Percentiles rank a stretch among this genome's conserved stretches.
phyloP scores from a whole-genome alignment of 2,329 filamentous ascomycete genomes.

The Niveomyces coronatus region DNA sequence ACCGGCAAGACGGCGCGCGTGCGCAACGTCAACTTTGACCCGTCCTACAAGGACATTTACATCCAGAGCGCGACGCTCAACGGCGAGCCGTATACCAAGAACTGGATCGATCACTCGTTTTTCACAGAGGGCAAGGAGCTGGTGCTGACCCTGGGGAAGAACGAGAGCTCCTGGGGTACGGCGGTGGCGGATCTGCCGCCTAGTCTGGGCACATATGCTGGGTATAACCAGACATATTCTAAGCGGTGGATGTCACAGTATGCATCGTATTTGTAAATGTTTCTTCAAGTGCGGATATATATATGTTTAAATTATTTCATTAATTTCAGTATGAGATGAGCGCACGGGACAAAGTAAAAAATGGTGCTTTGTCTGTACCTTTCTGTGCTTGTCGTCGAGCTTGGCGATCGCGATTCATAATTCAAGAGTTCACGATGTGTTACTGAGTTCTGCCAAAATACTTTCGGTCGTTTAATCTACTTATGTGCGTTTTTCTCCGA shows the following conservation, averaged over 20 bases:
- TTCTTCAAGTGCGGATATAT: not conserved
- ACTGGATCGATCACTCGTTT: slow-evolving; percentile 59
- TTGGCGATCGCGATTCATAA: no score
- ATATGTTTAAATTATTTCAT: no score
- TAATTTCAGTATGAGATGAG: no score
- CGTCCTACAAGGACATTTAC: slow-evolving; percentile 46
- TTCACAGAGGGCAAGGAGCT: slow-evolving; percentile 54
- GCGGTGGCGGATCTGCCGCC: slow-evolving; percentile 50
- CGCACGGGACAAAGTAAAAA: no score
- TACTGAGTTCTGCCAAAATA: no score
- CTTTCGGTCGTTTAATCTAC: no score
- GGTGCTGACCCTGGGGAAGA: slow-evolving; percentile 48
- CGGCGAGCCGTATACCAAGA: slow-evolving; percentile 49
- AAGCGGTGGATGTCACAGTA: slow-evolving; percentile 4
- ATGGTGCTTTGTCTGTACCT: no score
- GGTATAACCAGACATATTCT: slow-evolving; percentile 16
- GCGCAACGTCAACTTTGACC: slow-evolving; percentile 51
- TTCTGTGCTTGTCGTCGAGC: no score
- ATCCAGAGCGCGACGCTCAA: slow-evolving; percentile 56
- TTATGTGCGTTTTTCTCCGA: no score
- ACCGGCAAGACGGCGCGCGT: slow-evolving; percentile 52
- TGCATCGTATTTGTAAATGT: not conserved
- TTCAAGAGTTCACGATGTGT: no score
- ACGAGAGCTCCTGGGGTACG: slow-evolving; percentile 58
- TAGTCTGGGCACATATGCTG: slow-evolving; percentile 34